A percentile compares a stretch with the other conserved stretches of the same genome.
phyloP scores from a whole-genome alignment of 352 stramenopile species.

The Phytophthora nicotianae region DNA sequence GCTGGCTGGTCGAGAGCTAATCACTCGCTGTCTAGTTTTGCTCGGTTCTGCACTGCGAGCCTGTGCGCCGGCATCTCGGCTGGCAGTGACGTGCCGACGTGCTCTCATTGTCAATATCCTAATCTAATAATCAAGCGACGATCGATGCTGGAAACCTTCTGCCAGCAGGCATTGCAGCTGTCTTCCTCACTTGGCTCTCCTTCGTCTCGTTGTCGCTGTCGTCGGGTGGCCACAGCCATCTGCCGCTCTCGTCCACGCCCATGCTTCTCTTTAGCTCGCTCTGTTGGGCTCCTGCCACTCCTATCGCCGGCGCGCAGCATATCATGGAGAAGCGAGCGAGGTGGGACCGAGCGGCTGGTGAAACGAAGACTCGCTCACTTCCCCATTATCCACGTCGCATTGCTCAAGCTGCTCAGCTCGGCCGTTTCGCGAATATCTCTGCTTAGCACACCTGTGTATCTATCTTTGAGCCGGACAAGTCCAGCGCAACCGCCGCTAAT shows the following conservation, averaged over 20 bases:
- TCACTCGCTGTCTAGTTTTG: not conserved
- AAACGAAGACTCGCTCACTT: constrained; percentile 22
- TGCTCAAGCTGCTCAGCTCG: not conserved
- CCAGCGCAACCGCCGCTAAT: constrained; percentile 26
- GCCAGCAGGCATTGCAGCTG: constrained; percentile 17
- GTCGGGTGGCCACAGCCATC: constrained; percentile 12
- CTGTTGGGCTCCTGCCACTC: constrained; percentile 9
- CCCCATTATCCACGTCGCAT: constrained; percentile 28
- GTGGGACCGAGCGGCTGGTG: constrained; percentile 23
- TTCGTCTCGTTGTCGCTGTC: constrained; percentile 20
- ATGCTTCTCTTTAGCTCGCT: constrained; percentile 17
- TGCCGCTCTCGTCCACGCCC: constrained; percentile 4
- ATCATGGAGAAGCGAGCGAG: constrained; percentile 14
- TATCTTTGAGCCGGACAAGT: constrained; percentile 35
- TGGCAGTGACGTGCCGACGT: constrained; percentile 21
- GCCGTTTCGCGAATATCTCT: constrained; percentile 18
- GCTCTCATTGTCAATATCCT: constrained; percentile 18
- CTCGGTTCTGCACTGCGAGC: constrained; percentile 2
- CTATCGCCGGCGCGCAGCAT: constrained; percentile 3
- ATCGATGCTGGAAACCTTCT: constrained; percentile 23
- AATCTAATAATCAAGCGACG: constrained; percentile 21
- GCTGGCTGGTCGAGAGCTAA: constrained; percentile 11
- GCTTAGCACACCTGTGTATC: not conserved
- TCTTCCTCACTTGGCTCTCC: constrained; percentile 13
- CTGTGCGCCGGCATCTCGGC: constrained; percentile 4